phyloP scores from a whole-genome alignment of 139 green algal genomes.

The Coccomyxa sp. region DNA sequence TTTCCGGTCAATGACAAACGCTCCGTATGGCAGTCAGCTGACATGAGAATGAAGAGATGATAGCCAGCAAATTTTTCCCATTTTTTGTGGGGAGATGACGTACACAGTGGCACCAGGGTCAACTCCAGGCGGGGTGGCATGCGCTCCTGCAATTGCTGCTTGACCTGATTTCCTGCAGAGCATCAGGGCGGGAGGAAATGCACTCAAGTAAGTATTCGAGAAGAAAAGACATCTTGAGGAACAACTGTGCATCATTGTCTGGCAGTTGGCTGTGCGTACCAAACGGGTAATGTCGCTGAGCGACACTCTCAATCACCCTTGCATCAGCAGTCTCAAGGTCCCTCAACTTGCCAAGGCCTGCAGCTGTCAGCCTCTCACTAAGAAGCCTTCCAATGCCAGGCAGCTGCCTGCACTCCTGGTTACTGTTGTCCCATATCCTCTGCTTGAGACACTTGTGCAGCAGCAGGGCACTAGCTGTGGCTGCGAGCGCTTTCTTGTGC shows the following conservation, averaged over 20 bases:
- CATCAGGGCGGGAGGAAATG: neutral
- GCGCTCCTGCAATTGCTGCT: constrained; percentile 20
- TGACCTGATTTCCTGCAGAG: constrained; percentile 40
- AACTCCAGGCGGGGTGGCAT: neutral
- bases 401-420: constrained; percentile 27
- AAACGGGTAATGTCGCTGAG: constrained; percentile 64
- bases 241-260: neutral
- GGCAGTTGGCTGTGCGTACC: constrained; percentile 14
- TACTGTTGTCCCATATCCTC: constrained; percentile 49
- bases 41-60: no score
- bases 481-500: constrained; percentile 33
- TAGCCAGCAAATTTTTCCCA: no score
- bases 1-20: no score
- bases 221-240: no score
- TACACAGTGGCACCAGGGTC: neutral
- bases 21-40: no score
- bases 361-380: constrained; percentile 39
- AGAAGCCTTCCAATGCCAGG: constrained; percentile 44
- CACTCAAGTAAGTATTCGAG: no score
- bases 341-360: constrained; percentile 40
- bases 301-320: constrained; percentile 48
- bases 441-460: constrained; percentile 48
- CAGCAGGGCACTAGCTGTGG: constrained; percentile 49
- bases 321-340: constrained; percentile 45
- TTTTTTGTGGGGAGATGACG: no score